Evolutionary conservation across 1,139 yeast genomes (phyloP).

Genomic region (Taiozyma sp.): DNA sequence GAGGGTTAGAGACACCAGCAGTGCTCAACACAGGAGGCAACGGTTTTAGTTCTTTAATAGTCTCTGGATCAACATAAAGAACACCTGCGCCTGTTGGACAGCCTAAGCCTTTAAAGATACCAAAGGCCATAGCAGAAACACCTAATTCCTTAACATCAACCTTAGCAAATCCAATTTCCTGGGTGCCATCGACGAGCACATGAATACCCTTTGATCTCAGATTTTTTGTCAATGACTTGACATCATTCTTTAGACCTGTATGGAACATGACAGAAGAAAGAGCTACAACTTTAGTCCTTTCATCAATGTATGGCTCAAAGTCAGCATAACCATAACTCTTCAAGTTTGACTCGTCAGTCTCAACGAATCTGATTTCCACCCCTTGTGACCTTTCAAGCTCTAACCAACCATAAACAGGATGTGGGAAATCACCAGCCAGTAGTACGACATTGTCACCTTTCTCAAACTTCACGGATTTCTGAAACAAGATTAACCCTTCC

Average conservation of each 20-base stretch:
- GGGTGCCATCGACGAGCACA: background rate
- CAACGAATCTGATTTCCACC: background rate
- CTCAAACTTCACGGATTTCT: background rate
- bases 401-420: background rate
- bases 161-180: background rate
- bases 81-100: background rate
- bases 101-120: background rate
- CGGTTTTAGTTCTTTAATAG: background rate
- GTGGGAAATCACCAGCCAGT: background rate
- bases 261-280: slow-evolving; percentile 1
- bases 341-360: background rate
- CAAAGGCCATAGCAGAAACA: background rate
- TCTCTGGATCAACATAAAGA: background rate
- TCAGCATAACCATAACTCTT: background rate
- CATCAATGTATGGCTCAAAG: background rate
- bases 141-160: background rate
- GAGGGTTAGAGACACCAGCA: background rate
- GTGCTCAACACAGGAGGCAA: background rate
- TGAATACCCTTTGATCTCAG: background rate
- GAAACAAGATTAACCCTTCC: background rate
- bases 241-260: slow-evolving; percentile 1
- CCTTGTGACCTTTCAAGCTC: background rate
- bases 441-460: background rate
- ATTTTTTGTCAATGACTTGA: background rate
- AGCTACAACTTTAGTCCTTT: slow-evolving; percentile 4